Evolutionary conservation across 2,329 filamentous ascomycete genomes (phyloP).

Genomic region (Nigrograna mackinnonii): DNA sequence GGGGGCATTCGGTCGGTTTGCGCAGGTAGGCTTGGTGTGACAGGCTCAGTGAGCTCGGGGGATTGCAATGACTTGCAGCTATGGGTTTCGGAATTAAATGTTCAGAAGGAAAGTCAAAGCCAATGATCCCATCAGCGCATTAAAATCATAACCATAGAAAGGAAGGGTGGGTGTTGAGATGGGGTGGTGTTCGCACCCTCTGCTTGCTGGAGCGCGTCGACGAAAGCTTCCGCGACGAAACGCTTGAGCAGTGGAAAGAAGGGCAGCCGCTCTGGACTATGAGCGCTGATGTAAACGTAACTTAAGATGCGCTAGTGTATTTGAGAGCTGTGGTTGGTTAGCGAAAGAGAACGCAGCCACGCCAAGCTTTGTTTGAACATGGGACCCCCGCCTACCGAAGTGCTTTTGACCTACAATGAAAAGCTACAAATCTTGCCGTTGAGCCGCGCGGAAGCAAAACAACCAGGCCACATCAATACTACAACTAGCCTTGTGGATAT

Average conservation of each 20-base stretch:
- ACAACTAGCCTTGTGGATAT: no score
- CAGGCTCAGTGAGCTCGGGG: neutral
- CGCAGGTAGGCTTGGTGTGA: neutral
- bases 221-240: no score
- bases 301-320: no score
- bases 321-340: neutral
- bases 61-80: neutral
- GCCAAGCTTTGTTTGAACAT: no score
- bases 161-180: constrained; percentile 1
- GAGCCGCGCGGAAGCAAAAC: no score
- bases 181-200: neutral
- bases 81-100: neutral
- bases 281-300: no score
- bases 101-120: constrained; percentile 1
- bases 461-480: no score
- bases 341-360: neutral
- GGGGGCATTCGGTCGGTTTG: constrained; percentile 1
- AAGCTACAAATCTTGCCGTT: no score
- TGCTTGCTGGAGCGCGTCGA: neutral
- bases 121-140: constrained; percentile 2
- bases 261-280: no score
- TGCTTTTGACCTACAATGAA: no score
- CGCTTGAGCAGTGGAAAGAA: no score
- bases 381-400: no score
- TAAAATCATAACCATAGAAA: constrained; percentile 8